These are phyloP conservation scores for Sonneratia caseolaris DNA, from an alignment of 345 rosid species.

Conservation along the genomic window DNA sequence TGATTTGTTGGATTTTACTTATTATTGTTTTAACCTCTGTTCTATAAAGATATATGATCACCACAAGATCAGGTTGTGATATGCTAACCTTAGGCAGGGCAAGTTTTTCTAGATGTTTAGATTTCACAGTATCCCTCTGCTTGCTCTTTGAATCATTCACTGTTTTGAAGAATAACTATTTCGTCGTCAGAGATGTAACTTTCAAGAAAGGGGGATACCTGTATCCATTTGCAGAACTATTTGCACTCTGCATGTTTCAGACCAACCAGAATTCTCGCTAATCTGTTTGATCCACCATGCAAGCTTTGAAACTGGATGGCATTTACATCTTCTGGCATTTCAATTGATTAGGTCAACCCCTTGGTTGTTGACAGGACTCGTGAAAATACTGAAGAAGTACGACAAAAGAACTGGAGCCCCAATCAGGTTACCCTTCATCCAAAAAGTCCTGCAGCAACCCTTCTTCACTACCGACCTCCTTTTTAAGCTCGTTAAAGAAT, in stretches of 20 bases:
- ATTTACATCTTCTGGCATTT: neutral
- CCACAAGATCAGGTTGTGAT: neutral
- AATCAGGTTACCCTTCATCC: constrained; percentile 85
- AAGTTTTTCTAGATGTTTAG: neutral
- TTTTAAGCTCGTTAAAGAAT: constrained; percentile 68
- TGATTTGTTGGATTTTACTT: neutral
- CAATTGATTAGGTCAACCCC: neutral
- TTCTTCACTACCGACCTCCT: constrained; percentile 89
- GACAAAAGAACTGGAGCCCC: constrained; percentile 92
- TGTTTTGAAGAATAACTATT: too few relatives aligned
- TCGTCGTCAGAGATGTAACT: too few relatives aligned
- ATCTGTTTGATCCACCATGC: neutral
- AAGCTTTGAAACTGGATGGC: neutral
- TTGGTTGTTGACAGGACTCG: constrained; percentile 46
- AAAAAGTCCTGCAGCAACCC: constrained; percentile 80
- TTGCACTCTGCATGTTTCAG: too few relatives aligned
- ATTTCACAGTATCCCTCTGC: too few relatives aligned
- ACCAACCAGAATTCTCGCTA: too few relatives aligned
- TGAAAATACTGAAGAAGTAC: constrained; percentile 85
- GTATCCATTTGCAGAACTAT: too few relatives aligned
- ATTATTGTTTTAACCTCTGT: neutral
- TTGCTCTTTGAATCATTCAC: neutral
- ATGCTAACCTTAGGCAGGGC: neutral
- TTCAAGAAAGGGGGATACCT: too few relatives aligned
- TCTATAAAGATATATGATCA: too few relatives aligned